Conservation (phyloP, 2,329 filamentous ascomycete species). For the Periconia digitata region DNA sequence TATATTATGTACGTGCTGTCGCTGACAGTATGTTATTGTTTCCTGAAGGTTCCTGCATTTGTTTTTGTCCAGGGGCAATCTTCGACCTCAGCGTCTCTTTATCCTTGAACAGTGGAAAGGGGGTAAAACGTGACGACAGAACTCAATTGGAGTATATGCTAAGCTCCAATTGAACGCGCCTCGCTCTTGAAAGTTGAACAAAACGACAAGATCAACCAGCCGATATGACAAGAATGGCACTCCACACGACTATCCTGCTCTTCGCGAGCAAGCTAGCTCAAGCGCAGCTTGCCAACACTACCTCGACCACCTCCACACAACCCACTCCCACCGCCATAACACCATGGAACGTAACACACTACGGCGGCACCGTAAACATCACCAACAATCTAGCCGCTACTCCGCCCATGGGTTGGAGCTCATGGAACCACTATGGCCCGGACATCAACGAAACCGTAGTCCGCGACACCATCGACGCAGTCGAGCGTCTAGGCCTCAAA, state of each 20-base stretch:
- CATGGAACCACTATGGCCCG: conserved; percentile 24
- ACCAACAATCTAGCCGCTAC: conserved; percentile 21
- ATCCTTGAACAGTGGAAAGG: no score
- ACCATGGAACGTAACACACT: conserved; percentile 20
- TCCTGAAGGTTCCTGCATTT: no score
- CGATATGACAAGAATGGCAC: neutral
- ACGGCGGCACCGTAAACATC: conserved; percentile 19
- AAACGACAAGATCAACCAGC: neutral
- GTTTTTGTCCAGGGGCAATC: no score
- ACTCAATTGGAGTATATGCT: no score
- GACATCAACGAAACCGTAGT: conserved; percentile 24
- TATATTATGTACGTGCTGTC: no score
- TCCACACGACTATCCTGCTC: conserved; percentile 1
- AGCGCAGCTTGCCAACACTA: conserved; percentile 17
- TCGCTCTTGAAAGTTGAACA: no score
- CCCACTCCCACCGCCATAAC: conserved; percentile 11
- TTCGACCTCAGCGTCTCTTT: no score
- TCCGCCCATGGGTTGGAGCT: conserved; percentile 25
- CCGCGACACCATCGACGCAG: conserved; percentile 17
- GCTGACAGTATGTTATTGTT: no score
- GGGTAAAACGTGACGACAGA: no score
- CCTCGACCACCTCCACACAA: conserved; percentile 5
- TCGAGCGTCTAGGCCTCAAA: conserved; percentile 18
- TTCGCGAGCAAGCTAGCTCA: neutral
- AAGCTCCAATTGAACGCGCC: no score